phyloP scores from a whole-genome alignment of 768 basidiomycete species.

The Pisolithus albus region DNA sequence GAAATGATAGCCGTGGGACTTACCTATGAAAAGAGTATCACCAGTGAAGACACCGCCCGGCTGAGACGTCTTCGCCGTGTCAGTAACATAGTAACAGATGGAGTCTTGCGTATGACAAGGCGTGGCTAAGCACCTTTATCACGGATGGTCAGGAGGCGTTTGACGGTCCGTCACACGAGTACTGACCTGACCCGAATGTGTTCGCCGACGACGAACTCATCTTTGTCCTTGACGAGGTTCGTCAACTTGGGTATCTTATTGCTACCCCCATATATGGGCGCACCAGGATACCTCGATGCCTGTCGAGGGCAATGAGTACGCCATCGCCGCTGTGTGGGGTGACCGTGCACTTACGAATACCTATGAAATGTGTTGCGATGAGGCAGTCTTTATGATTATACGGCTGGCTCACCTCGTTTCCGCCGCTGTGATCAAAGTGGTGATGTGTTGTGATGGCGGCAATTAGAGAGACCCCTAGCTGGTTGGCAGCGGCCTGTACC shows the following conservation, averaged over 20 bases:
- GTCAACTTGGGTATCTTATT: conserved; percentile 59
- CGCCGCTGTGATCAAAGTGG: conserved; percentile 84
- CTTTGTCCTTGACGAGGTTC: conserved; percentile 70
- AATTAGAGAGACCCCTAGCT: conserved; percentile 57
- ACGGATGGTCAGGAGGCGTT: conserved; percentile 4
- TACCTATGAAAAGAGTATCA: conserved; percentile 75
- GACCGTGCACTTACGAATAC: conserved; percentile 7
- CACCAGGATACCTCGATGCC: conserved; percentile 38
- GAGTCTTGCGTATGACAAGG: conserved; percentile 97
- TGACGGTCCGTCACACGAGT: not conserved
- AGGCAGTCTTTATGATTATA: conserved; percentile 4
- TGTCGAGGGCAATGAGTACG: conserved; percentile 19
- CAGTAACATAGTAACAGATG: conserved; percentile 80
- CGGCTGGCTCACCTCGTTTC: conserved; percentile 56
- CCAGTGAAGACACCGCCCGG: conserved; percentile 88
- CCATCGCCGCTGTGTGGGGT: not conserved
- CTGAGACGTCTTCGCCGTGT: conserved; percentile 36
- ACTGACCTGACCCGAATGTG: conserved; percentile 53
- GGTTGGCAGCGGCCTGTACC: conserved; percentile 55
- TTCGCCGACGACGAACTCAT: conserved; percentile 69
- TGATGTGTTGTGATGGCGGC: conserved; percentile 88
- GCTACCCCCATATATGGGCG: conserved; percentile 76
- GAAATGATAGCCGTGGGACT: not conserved
- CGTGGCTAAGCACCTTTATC: conserved; percentile 67
- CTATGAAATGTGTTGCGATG: conserved; percentile 21